Evolutionary conservation across 2,329 filamentous ascomycete species (phyloP).

Genomic region (Dothideomycetes sp.): DNA sequence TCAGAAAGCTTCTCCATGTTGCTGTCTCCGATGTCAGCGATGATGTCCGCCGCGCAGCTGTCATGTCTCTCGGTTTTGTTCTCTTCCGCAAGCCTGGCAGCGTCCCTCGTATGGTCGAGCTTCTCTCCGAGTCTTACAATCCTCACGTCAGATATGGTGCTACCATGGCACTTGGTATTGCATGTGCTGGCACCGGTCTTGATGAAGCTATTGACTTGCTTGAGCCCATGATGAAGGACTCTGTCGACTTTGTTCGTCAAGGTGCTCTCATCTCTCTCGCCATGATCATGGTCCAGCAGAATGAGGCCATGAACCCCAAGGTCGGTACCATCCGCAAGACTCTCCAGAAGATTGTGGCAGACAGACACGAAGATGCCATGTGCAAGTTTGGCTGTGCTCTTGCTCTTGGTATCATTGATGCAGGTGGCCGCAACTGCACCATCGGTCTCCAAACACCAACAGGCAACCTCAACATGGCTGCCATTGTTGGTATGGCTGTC

Average conservation of each 20-base stretch:
- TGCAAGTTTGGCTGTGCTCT: conserved; percentile 95
- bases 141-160: conserved; percentile 96
- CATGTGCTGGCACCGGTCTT: conserved; percentile 88
- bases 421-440: conserved; percentile 94
- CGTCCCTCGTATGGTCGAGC: conserved; percentile 96
- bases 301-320: conserved; percentile 97
- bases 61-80: conserved; percentile 97
- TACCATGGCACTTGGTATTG: conserved; percentile 96
- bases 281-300: conserved; percentile 99
- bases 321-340: conserved; percentile 84
- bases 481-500: conserved; percentile 93
- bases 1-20: conserved; percentile 86
- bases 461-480: conserved; percentile 96
- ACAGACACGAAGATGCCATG: conserved; percentile 98
- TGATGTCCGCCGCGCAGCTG: conserved; percentile 87
- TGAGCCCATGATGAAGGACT: conserved; percentile 99
- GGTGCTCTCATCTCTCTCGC: conserved; percentile 86
- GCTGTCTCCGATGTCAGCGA: conserved; percentile 98
- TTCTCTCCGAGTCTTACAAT: conserved; percentile 97
- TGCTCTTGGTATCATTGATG: conserved; percentile 93
- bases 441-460: conserved; percentile 96
- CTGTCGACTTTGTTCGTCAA: conserved; percentile 94
- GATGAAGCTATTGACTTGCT: conserved; percentile 94
- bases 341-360: conserved; percentile 83
- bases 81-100: conserved; percentile 95